phyloP scores from a whole-genome alignment of 768 basidiomycete species.

The Russula sp. region DNA sequence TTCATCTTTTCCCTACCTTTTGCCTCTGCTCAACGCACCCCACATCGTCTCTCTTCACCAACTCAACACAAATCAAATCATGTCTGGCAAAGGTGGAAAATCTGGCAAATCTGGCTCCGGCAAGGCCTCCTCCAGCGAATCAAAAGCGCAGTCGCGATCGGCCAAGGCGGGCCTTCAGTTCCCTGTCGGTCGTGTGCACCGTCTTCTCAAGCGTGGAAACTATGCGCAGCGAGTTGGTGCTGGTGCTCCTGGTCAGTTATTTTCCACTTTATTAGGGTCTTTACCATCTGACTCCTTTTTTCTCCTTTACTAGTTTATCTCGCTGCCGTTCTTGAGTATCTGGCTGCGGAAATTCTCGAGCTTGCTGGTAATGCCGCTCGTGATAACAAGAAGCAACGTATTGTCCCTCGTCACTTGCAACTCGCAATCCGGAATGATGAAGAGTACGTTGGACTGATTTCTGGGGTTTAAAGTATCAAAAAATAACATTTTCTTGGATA shows the following conservation, averaged over 20 bases:
- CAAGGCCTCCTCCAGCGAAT: constrained; percentile 42
- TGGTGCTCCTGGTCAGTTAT: constrained; percentile 69
- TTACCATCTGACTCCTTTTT: background rate
- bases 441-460: constrained; percentile 49
- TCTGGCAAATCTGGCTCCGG: constrained; percentile 38
- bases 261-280: background rate
- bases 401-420: constrained; percentile 89
- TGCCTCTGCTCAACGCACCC: background rate
- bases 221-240: constrained; percentile 85
- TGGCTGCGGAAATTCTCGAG: constrained; percentile 91
- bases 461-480: background rate
- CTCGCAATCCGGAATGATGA: constrained; percentile 93
- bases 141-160: constrained; percentile 65
- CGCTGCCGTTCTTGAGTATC: constrained; percentile 87
- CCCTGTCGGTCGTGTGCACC: constrained; percentile 92
- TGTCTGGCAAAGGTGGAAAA: constrained; percentile 57
- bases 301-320: constrained; percentile 64
- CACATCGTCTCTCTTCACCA: constrained; percentile 6
- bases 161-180: constrained; percentile 78
- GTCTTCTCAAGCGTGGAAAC: constrained; percentile 82
- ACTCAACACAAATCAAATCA: constrained; percentile 39
- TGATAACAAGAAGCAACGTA: constrained; percentile 89
- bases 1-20: constrained; percentile 1
- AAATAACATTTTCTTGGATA: constrained; percentile 32
- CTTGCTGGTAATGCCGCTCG: constrained; percentile 84